Conservation (phyloP, 768 basidiomycete genomes). For the Mycena kentingensis region DNA sequence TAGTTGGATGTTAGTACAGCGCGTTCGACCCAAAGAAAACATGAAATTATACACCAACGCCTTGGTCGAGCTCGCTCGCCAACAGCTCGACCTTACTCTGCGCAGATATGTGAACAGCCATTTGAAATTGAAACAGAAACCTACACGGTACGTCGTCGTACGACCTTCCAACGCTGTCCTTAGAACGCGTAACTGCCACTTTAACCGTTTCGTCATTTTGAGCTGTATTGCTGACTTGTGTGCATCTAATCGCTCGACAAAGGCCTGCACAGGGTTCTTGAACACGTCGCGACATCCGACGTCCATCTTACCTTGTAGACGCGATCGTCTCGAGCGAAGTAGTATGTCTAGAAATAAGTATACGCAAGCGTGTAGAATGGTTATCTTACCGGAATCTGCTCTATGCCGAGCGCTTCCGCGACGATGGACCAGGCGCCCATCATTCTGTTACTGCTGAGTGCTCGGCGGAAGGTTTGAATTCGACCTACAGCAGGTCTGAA, state of each 20-base stretch:
- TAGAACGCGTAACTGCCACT: conserved; percentile 70
- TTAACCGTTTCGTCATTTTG: conserved; percentile 56
- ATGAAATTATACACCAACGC: conserved; percentile 42
- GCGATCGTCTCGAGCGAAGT: conserved; percentile 92
- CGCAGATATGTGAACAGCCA: conserved; percentile 10
- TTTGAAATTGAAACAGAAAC: neutral
- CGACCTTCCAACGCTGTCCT: conserved; percentile 67
- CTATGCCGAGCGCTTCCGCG: conserved; percentile 57
- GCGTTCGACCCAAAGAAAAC: neutral
- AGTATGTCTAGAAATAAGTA: conserved; percentile 60
- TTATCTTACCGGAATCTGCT: conserved; percentile 68
- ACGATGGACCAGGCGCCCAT: conserved; percentile 79
- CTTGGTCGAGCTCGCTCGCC: conserved; percentile 63
- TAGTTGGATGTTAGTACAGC: conserved; percentile 23
- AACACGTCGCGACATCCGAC: no score
- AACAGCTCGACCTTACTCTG: conserved; percentile 69
- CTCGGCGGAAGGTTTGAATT: conserved; percentile 22
- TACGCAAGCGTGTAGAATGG: conserved; percentile 4
- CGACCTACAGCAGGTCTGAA: conserved; percentile 34
- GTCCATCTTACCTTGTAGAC: no score
- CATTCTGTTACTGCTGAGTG: conserved; percentile 64
- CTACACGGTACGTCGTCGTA: conserved; percentile 59
- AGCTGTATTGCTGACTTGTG: conserved; percentile 50
- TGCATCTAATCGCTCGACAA: conserved; percentile 50
- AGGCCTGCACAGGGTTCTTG: no score